These are phyloP conservation scores for Vitis hybrid DNA, from an alignment of 177 flowering plant genomes.

Conservation along the genomic window DNA sequence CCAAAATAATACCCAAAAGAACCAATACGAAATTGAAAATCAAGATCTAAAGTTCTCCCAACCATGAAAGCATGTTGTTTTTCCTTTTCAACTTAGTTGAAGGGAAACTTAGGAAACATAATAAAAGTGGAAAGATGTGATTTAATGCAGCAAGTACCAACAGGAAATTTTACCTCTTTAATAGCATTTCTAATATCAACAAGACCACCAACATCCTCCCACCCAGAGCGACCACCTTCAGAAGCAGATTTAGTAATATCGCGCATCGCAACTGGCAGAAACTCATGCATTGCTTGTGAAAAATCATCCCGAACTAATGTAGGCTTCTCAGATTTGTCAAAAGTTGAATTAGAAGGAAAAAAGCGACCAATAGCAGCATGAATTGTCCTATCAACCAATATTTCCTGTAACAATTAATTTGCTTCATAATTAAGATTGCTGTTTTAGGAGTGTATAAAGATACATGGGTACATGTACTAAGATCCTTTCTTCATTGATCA, in stretches of 20 bases:
- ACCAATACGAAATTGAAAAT: background rate
- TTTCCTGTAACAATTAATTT: constrained; percentile 54
- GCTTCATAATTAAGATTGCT: background rate
- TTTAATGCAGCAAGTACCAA: no score
- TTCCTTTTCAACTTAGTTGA: no score
- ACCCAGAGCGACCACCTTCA: constrained; percentile 80
- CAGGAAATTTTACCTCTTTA: constrained; percentile 61
- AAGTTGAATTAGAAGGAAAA: constrained; percentile 32
- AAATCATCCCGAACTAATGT: constrained; percentile 65
- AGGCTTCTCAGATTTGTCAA: constrained; percentile 32
- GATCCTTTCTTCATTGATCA: background rate
- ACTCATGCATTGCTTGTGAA: constrained; percentile 72
- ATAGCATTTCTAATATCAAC: constrained; percentile 63
- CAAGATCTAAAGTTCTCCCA: background rate
- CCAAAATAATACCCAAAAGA: no score
- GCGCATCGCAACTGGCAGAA: constrained; percentile 96
- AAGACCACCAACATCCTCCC: constrained; percentile 99
- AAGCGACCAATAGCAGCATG: constrained; percentile 79
- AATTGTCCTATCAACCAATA: constrained; percentile 86
- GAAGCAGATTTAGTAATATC: constrained; percentile 74
- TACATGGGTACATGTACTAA: background rate
- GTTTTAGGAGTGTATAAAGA: background rate
- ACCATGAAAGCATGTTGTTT: background rate
- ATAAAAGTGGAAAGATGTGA: no score
- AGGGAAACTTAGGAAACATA: no score